Evolutionary conservation across 306 rosid species (phyloP).

Genomic region (Vigna nakashimae): DNA sequence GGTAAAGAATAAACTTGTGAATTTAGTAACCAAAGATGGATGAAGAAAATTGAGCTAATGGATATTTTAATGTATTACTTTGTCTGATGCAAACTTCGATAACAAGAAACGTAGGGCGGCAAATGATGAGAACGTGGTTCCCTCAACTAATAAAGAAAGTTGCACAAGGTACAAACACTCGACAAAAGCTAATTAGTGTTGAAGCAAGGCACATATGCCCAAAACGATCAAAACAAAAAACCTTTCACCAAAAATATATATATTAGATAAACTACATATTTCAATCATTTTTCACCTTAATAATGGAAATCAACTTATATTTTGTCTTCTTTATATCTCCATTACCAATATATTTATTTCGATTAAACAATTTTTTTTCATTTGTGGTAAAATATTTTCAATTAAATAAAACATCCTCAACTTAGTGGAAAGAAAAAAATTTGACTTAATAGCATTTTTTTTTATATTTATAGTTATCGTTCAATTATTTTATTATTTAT

Average conservation of each 20-base stretch:
- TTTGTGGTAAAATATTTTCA: not conserved
- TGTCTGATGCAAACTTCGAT: conserved; percentile 19
- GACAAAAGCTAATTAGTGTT: not conserved
- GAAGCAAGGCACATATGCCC: conserved; percentile 34
- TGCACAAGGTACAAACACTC: not conserved
- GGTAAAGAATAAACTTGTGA: conserved; percentile 4
- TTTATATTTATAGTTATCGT: too few relatives aligned
- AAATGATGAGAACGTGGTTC: conserved; percentile 33
- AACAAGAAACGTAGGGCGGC: conserved; percentile 25
- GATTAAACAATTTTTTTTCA: not conserved
- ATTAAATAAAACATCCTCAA: too few relatives aligned
- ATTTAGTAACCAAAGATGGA: not conserved
- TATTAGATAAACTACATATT: not conserved
- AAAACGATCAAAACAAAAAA: conserved; percentile 22
- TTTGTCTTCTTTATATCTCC: not conserved
- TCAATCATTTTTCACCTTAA: not conserved
- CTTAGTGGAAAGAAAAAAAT: not conserved
- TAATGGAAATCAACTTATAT: not conserved
- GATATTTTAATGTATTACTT: not conserved
- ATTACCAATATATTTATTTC: not conserved
- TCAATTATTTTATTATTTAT: too few relatives aligned
- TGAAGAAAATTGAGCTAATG: not conserved
- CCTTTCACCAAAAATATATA: not conserved
- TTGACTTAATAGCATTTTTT: too few relatives aligned
- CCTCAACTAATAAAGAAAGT: conserved; percentile 15